phyloP scores from a whole-genome alignment of 148 eudicot genomes.

The Polygonum aviculare region DNA sequence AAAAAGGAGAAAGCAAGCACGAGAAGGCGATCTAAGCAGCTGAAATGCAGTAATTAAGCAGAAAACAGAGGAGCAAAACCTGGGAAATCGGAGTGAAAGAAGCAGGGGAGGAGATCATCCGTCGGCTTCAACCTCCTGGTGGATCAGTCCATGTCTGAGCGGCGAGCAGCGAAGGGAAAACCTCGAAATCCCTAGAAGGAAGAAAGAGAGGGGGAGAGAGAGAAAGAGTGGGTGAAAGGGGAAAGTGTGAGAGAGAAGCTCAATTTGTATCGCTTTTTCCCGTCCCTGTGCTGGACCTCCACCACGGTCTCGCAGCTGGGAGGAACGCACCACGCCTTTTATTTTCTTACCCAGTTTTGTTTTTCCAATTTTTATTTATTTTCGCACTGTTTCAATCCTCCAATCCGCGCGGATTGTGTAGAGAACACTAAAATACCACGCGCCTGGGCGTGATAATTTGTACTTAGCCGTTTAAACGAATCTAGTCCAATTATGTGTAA shows the following conservation, averaged over 20 bases:
- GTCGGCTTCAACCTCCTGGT: constrained; percentile 15
- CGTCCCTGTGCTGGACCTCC: constrained; percentile 19
- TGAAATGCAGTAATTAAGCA: neutral
- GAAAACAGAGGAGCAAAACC: constrained; percentile 3
- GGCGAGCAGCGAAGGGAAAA: neutral
- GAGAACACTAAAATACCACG: neutral
- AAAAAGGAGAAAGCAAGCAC: neutral
- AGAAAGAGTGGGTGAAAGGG: constrained; percentile 20
- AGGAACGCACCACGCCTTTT: constrained; percentile 2
- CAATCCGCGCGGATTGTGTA: neutral
- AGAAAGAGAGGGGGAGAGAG: constrained; percentile 1
- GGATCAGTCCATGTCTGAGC: constrained; percentile 13
- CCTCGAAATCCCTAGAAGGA: neutral
- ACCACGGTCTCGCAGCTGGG: constrained; percentile 18
- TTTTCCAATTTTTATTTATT: neutral
- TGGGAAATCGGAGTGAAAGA: constrained; percentile 20
- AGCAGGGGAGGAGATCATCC: neutral
- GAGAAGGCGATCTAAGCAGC: constrained; percentile 6
- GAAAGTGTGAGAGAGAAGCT: constrained; percentile 25
- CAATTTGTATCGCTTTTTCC: constrained; percentile 13
- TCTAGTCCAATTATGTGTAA: too few species aligned
- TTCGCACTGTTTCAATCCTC: neutral
- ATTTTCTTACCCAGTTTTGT: neutral
- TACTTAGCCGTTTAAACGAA: too few species aligned
- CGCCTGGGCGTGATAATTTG: neutral